Base-by-base conservation (phyloP, 1,139 yeast genomes). In the Geotrichum fermentans region DNA sequence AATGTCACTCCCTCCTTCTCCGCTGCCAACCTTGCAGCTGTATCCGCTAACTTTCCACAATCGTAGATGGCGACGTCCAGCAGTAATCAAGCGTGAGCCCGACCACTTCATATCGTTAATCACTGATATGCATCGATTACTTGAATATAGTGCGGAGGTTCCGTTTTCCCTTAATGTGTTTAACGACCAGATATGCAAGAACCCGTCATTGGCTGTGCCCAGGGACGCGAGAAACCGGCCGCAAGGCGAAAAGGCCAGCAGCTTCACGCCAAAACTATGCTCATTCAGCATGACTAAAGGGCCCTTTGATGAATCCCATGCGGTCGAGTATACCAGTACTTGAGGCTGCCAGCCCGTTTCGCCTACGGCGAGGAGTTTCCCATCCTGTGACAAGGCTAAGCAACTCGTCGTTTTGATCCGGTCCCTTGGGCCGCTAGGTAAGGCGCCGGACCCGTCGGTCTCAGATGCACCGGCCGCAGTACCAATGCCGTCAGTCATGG, bases 311-410 rank as follows among this genome's bases (percentile, higher is more conserved):
- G 61, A 43, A 18, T 55, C 60, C 0, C 73, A 68, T 0, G 84
- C 83, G 11, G 79, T 64, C 2, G 86, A 79, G 58, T 75, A 83
- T 6, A 83, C 59, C 30, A 81, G 65, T 1, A 83, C 72, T 26
- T 87, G 66, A 0, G 90, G 89, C 53, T 74, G 78, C 55, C 80
- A 79, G 0, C 89, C 89, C 0, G 72, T 64, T 59, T 83, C 89
- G 1, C 89, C 90, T 5, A 80, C 76, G 0, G 87, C 88, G 40
- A 83, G 61, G 11, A 78, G 56, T 45, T 63, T 70, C 38, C 69
- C 71, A 58, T 77, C 74, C 0, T 83, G 78, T 0, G 85, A 74
- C 7, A 82, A 62, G 0, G 82, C 75, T 11, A 82, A 64, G 52
- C 83, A 77, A 47, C 75, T 74, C 24, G 81, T 72, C 0, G 79